phyloP scores from a whole-genome alignment of 805 yeast species.

The Candida morakotiae region DNA sequence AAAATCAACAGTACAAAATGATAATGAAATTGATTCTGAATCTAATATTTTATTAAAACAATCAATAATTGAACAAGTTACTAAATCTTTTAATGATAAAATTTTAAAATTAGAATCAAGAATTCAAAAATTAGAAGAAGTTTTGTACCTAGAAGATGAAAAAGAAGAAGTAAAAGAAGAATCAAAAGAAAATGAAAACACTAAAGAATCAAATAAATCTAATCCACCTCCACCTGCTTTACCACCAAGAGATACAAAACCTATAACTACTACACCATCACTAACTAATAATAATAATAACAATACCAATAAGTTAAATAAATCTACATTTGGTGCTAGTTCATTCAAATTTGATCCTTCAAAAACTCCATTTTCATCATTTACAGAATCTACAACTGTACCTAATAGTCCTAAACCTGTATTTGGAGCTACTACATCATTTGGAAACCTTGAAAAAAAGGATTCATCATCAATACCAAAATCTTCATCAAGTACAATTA shows the following conservation, averaged over 20 bases:
- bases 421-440: slow-evolving; percentile 40
- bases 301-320: background rate
- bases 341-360: slow-evolving; percentile 14
- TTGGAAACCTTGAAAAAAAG: slow-evolving; percentile 26
- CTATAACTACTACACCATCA: background rate
- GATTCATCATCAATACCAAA: background rate
- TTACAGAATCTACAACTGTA: slow-evolving; percentile 8
- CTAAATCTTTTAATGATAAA: slow-evolving; percentile 14
- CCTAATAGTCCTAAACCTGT: slow-evolving; percentile 18
- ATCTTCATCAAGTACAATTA: background rate
- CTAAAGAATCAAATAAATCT: background rate
- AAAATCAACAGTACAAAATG: slow-evolving; percentile 13
- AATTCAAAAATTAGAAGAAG: slow-evolving; percentile 7
- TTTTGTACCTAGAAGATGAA: slow-evolving; percentile 1
- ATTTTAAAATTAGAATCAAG: slow-evolving; percentile 7
- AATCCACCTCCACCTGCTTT: slow-evolving; percentile 8
- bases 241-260: slow-evolving; percentile 8
- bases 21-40: slow-evolving; percentile 3
- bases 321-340: slow-evolving; percentile 17
- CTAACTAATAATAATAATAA: background rate
- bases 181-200: background rate
- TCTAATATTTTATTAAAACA: slow-evolving; percentile 19
- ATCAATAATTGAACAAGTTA: slow-evolving; percentile 28
- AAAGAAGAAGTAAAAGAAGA: background rate
- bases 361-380: slow-evolving; percentile 14